Evolutionary conservation across 2,329 filamentous ascomycete genomes (phyloP).

Genomic region (Coniochaeta pulveracea): DNA sequence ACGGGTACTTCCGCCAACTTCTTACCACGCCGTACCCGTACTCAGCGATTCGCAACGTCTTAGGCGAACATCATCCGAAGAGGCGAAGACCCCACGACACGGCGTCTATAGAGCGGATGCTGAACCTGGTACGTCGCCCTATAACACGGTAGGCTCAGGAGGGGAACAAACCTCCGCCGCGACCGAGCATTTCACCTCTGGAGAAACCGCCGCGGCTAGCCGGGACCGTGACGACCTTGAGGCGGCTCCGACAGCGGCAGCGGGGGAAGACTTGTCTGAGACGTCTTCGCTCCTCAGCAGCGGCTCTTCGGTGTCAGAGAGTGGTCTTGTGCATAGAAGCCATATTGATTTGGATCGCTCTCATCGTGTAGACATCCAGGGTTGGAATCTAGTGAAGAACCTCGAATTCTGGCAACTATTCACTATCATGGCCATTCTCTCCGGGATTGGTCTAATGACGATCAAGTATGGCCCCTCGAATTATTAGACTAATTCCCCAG

Average conservation of each 20-base stretch:
- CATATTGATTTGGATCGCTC: slow-evolving; percentile 62
- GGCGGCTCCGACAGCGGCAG: slow-evolving; percentile 16
- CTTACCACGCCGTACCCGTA: slow-evolving; percentile 45
- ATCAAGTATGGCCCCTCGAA: slow-evolving; percentile 67
- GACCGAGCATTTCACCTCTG: slow-evolving; percentile 10
- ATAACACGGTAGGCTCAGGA: slow-evolving; percentile 14
- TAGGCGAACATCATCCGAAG: slow-evolving; percentile 28
- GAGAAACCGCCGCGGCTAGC: slow-evolving; percentile 5
- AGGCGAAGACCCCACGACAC: slow-evolving; percentile 24
- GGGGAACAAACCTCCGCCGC: slow-evolving; percentile 8
- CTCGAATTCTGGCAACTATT: slow-evolving; percentile 89
- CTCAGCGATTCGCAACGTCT: slow-evolving; percentile 25
- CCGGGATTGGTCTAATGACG: slow-evolving; percentile 92
- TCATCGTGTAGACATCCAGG: slow-evolving; percentile 84
- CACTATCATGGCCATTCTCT: slow-evolving; percentile 75
- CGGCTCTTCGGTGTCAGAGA: slow-evolving; percentile 38
- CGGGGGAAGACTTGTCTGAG: slow-evolving; percentile 44
- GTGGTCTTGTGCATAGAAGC: slow-evolving; percentile 41
- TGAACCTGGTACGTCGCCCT: slow-evolving; percentile 56
- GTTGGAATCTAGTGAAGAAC: slow-evolving; percentile 58
- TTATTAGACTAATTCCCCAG: neutral
- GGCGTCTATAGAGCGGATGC: slow-evolving; percentile 18
- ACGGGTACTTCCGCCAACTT: slow-evolving; percentile 52
- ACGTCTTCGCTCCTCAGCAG: slow-evolving; percentile 70
- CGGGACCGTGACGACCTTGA: slow-evolving; percentile 12